Evolutionary conservation across 768 basidiomycete genomes (phyloP).

Genomic region (Suillus subaureus): DNA sequence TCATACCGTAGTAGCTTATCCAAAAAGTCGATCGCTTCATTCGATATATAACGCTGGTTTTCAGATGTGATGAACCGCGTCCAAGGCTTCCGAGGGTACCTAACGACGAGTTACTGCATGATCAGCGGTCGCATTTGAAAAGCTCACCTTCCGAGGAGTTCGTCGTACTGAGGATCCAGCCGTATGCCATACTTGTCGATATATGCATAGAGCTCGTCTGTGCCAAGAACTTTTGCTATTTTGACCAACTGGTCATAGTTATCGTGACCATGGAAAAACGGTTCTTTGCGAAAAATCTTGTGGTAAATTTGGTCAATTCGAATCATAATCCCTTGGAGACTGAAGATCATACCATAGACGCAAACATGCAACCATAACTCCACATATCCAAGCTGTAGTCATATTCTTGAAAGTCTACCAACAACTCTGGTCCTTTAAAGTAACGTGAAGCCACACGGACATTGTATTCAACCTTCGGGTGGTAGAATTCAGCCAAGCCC

Average conservation of each 20-base stretch:
- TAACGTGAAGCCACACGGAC: constrained; percentile 96
- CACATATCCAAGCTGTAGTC: constrained; percentile 99
- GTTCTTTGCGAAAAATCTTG: constrained; percentile 98
- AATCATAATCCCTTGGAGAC: neutral
- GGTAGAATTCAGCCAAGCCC: constrained; percentile 99
- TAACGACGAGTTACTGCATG: constrained; percentile 29
- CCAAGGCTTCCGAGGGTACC: constrained; percentile 95
- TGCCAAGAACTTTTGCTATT: constrained; percentile 96
- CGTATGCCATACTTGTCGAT: constrained; percentile 95
- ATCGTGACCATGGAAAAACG: constrained; percentile 99
- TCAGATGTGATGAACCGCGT: constrained; percentile 92
- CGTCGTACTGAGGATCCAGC: constrained; percentile 94
- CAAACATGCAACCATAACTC: constrained; percentile 99
- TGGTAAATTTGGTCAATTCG: constrained; percentile 7
- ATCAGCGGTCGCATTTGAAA: constrained; percentile 11
- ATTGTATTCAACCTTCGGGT: constrained; percentile 97
- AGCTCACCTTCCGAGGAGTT: constrained; percentile 80
- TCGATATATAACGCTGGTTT: constrained; percentile 95
- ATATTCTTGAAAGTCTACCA: constrained; percentile 98
- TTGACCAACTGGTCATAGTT: constrained; percentile 99
- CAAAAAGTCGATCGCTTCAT: constrained; percentile 94
- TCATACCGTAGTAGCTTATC: constrained; percentile 96
- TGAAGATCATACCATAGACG: constrained; percentile 78
- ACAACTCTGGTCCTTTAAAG: constrained; percentile 96
- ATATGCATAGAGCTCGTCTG: constrained; percentile 91